These are phyloP conservation scores for Ophiostoma tasmaniense DNA, from an alignment of 2,329 filamentous ascomycete genomes.

Conservation along the genomic window DNA sequence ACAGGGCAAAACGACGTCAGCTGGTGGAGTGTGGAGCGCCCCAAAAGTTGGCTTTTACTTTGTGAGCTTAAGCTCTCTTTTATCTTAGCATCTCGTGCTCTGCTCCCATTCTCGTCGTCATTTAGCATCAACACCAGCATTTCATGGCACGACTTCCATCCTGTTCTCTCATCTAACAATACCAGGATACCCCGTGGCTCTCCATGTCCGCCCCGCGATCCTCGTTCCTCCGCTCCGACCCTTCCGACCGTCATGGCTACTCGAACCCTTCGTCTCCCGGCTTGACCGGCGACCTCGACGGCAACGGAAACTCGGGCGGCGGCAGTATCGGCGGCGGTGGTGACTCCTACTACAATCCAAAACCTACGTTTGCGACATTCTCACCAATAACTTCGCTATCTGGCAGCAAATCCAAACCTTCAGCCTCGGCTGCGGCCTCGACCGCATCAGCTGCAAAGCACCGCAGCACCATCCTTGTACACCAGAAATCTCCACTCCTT, in stretches of 20 bases:
- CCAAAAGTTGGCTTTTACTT: neutral
- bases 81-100: neutral
- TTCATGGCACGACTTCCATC: neutral
- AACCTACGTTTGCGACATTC: constrained; percentile 80
- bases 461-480: constrained; percentile 84
- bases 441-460: constrained; percentile 57
- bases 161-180: neutral
- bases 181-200: constrained; percentile 44
- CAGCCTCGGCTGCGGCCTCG: constrained; percentile 29
- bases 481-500: constrained; percentile 90
- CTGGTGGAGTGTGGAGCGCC: constrained; percentile 6
- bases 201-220: constrained; percentile 42
- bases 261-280: constrained; percentile 20
- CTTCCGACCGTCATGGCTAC: constrained; percentile 25
- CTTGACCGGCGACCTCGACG: constrained; percentile 10
- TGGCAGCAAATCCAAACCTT: constrained; percentile 33
- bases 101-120: neutral
- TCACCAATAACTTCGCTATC: constrained; percentile 72
- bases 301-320: constrained; percentile 17
- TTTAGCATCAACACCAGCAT: neutral
- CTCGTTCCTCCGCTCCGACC: constrained; percentile 24
- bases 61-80: neutral
- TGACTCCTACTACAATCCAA: constrained; percentile 29
- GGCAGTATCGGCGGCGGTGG: constrained; percentile 23
- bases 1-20: constrained; percentile 13